These are phyloP conservation scores for Blastobotrys arbuscula DNA, from an alignment of 1,139 yeast species.

Conservation along the genomic window DNA sequence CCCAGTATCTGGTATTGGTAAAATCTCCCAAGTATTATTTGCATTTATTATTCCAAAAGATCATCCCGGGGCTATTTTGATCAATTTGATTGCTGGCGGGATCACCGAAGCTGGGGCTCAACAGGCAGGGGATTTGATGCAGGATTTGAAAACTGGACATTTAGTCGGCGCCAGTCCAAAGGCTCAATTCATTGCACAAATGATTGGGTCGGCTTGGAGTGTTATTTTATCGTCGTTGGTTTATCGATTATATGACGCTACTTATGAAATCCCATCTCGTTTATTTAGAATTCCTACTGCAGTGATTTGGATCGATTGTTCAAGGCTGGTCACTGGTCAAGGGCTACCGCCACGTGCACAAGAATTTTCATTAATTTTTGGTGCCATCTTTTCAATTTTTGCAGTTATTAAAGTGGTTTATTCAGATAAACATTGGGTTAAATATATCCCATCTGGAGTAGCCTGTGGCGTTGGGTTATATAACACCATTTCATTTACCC, in stretches of 20 bases:
- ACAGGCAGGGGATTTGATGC: slow-evolving; percentile 98
- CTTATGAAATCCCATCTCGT: slow-evolving; percentile 78
- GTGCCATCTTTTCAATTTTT: slow-evolving; percentile 59
- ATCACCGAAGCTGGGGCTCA: slow-evolving; percentile 99
- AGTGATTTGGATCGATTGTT: slow-evolving; percentile 93
- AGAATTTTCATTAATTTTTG: slow-evolving; percentile 60
- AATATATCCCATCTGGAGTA: slow-evolving; percentile 83
- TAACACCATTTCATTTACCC: slow-evolving; percentile 86
- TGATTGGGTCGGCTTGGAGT: slow-evolving; percentile 82
- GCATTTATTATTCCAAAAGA: slow-evolving; percentile 72
- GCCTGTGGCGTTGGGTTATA: slow-evolving; percentile 97
- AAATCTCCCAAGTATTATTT: slow-evolving; percentile 81
- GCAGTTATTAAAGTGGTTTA: slow-evolving; percentile 43
- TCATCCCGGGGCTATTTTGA: slow-evolving; percentile 75
- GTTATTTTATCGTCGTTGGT: slow-evolving; percentile 71
- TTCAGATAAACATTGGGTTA: slow-evolving; percentile 39
- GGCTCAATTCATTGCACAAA: slow-evolving; percentile 87
- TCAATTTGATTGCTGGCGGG: slow-evolving; percentile 91
- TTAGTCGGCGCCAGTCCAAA: slow-evolving; percentile 85
- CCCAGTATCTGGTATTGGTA: slow-evolving; percentile 96
- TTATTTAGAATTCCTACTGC: slow-evolving; percentile 90
- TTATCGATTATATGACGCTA: slow-evolving; percentile 73
- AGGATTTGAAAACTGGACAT: slow-evolving; percentile 93
- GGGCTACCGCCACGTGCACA: slow-evolving; percentile 80
- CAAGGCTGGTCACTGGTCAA: slow-evolving; percentile 84